phyloP scores from a whole-genome alignment of 2,329 filamentous ascomycete genomes.

The Diaporthe aspalathi region DNA sequence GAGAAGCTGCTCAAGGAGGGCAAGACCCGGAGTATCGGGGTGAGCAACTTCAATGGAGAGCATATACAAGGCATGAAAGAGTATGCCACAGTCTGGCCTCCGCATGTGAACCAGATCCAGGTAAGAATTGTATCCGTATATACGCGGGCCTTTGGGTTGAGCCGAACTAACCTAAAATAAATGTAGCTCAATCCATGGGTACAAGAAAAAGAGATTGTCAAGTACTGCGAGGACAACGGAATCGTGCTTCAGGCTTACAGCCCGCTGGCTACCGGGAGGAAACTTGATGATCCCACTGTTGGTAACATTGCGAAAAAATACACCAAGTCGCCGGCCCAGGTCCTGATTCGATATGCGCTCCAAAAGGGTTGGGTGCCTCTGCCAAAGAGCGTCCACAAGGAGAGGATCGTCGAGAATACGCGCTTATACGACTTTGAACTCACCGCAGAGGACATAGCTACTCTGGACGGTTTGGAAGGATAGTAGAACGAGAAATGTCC shows the following conservation, averaged over 20 bases:
- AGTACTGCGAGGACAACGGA: slow-evolving; percentile 63
- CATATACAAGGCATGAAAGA: slow-evolving; percentile 34
- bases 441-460: slow-evolving; percentile 64
- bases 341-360: slow-evolving; percentile 76
- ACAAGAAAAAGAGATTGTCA: slow-evolving; percentile 68
- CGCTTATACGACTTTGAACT: slow-evolving; percentile 72
- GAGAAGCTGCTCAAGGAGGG: slow-evolving; percentile 33
- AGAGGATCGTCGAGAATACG: slow-evolving; percentile 70
- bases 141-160: too few species aligned
- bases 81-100: slow-evolving; percentile 35
- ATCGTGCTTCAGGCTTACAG: slow-evolving; percentile 66
- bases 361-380: slow-evolving; percentile 77
- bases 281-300: slow-evolving; percentile 69
- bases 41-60: slow-evolving; percentile 23
- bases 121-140: neutral
- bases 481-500: neutral
- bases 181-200: slow-evolving; percentile 72
- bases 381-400: slow-evolving; percentile 72
- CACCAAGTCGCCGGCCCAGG: slow-evolving; percentile 70
- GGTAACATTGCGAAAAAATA: slow-evolving; percentile 68
- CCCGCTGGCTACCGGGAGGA: slow-evolving; percentile 68
- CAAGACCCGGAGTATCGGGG: slow-evolving; percentile 30
- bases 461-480: slow-evolving; percentile 26
- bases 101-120: slow-evolving; percentile 35
- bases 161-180: neutral